Base-by-base conservation (phyloP, 2,329 filamentous ascomycete species). In the Xylariaceae sp. region DNA sequence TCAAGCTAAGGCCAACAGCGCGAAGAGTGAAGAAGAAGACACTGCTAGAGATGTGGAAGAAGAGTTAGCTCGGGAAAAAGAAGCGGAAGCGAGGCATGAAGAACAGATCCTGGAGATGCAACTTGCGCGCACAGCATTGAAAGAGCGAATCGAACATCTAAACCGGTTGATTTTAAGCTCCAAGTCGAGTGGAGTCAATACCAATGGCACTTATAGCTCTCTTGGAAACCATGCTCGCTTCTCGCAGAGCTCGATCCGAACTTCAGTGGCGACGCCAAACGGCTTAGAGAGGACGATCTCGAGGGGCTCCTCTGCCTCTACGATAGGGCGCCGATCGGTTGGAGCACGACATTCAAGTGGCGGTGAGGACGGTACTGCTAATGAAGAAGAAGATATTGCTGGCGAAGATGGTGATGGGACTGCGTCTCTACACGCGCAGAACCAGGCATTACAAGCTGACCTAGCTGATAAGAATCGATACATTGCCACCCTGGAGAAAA, bases 81-180 rank as follows among this genome's bases (percentile, higher is more conserved):
- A 97, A 71, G 88, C 89, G 7, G 86, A 91, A 60, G 83, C 90
- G 60, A 84, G 91, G 38, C 94, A 97, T 61, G 92, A 97, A 67
- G 94, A 97, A 73, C 94, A 99, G 70, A 93, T 99, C 81, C 79
- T 99, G 49, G 94, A 99, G 71, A 97, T 99, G 89, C 94, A 99
- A 69, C 81, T 99, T 43, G 94, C 94, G 31, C 85, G 94, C 40
- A 99, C 94, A 1, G 94, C 94, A 0, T 75, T 99, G 49, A 99
- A 97, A 70, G 94, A 99, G 75, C 87, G 94, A 31, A 99, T 99
- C 63, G 92, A 97, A 68, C 94, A 99, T 70, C 78, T 99, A 43
- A 99, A 97, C 71, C 86, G 93, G 44, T 77, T 99, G 45, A 97
- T 99, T 58, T 75, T 99, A 54, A 96, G 90, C 68, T 97, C 93